phyloP scores from a whole-genome alignment of 1,284 basidiomycete species.

The Trichosporon sp. region DNA sequence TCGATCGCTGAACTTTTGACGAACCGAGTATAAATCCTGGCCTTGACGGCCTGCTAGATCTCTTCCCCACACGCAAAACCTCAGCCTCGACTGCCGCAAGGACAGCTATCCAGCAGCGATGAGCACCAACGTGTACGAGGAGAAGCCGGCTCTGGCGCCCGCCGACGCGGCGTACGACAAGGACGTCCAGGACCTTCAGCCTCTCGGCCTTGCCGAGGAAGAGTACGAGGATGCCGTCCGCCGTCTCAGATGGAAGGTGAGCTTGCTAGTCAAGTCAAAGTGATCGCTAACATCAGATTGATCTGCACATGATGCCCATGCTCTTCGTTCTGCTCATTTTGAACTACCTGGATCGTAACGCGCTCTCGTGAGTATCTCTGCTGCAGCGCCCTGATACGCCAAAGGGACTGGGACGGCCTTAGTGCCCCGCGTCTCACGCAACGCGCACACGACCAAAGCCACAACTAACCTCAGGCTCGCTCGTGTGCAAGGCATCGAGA shows the following conservation, averaged over 20 bases:
- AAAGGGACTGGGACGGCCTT: background rate
- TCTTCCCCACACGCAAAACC: background rate
- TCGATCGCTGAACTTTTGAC: background rate
- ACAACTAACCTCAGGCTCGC: conserved; percentile 6
- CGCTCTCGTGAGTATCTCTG: conserved; percentile 23
- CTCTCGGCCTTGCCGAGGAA: background rate
- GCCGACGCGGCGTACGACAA: background rate
- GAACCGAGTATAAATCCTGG: background rate
- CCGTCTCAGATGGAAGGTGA: background rate
- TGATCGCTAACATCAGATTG: conserved; percentile 19
- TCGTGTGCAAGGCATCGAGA: conserved; percentile 19
- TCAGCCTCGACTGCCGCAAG: background rate
- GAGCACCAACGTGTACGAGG: background rate
- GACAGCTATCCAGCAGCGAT: no score
- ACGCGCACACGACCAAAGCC: background rate
- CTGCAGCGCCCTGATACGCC: background rate
- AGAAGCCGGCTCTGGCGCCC: background rate
- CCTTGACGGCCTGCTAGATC: background rate
- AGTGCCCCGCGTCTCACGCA: background rate
- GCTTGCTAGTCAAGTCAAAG: background rate
- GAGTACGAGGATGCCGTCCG: background rate
- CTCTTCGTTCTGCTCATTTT: conserved; percentile 36
- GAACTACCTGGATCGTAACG: conserved; percentile 43
- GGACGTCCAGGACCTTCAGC: background rate
- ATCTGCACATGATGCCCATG: conserved; percentile 20